Conservation (phyloP, 1,284 basidiomycete species). For the Coriolopsis trogii region DNA sequence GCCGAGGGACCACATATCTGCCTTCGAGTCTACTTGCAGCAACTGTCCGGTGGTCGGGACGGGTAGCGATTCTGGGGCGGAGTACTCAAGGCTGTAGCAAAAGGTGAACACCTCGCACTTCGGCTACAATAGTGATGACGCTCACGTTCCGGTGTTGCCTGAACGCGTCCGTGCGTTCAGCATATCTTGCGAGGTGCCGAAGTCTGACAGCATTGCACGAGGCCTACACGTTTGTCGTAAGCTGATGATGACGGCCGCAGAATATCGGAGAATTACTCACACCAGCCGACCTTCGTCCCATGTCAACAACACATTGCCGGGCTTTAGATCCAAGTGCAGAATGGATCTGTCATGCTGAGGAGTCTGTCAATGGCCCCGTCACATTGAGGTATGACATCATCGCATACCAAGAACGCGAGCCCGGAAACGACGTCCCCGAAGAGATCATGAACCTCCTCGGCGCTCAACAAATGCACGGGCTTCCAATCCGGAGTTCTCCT, state of each 20-base stretch:
- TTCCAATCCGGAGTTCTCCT: conserved; percentile 46
- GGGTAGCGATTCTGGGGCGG: conserved; percentile 85
- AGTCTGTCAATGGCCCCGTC: background rate
- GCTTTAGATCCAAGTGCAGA: conserved; percentile 90
- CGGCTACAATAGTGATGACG: conserved; percentile 30
- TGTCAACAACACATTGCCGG: conserved; percentile 90
- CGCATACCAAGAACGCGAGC: conserved; percentile 73
- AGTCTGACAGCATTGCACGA: conserved; percentile 90
- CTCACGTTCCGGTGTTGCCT: conserved; percentile 93
- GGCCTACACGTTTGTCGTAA: conserved; percentile 47
- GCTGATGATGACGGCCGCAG: background rate
- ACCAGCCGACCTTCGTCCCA: conserved; percentile 90
- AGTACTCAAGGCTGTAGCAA: conserved; percentile 69
- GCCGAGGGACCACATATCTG: conserved; percentile 88
- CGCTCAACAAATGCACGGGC: conserved; percentile 79
- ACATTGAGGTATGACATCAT: background rate
- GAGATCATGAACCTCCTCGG: conserved; percentile 77
- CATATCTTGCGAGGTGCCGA: conserved; percentile 93
- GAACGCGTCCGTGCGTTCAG: conserved; percentile 70
- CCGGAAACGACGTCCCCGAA: conserved; percentile 82
- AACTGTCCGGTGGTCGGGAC: conserved; percentile 68
- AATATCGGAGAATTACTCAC: conserved; percentile 40
- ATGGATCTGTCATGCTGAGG: conserved; percentile 82
- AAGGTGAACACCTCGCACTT: background rate
- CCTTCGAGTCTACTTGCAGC: conserved; percentile 80